Base-by-base conservation (phyloP, 768 basidiomycete species). In the Lentinus tigrinus region DNA sequence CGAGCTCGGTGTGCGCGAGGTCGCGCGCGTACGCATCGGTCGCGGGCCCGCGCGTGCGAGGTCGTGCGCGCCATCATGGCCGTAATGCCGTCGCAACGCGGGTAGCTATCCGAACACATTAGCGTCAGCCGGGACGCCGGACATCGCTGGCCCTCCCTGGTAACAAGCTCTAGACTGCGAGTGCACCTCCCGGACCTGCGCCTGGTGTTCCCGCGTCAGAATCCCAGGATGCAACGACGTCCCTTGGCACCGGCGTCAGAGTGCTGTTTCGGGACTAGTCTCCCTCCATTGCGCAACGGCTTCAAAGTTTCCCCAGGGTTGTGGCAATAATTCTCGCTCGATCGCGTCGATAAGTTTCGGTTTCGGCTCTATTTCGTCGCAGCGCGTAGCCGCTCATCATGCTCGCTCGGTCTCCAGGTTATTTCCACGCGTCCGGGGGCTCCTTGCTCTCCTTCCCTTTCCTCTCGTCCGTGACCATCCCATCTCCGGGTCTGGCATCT, bases 311-410 rank as follows among this genome's bases (percentile, higher is more conserved):
- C 51, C 55, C 60, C 60, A 53, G 54, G 52, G 52, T 44, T 56
- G 59, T 55, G 53, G 59, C 50, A 60, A 56, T 56, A 51, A 56
- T 56, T 56, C 56, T 51, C 56, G 39, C 49, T 57, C 59, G 55
- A 61, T 57, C 61, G 62, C 53, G 61, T 58, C 60, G 54, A 62
- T 58, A 65, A 62, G 54, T 58, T 61, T 63, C 59, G 60, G 60
- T 70, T 67, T 62, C 63, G 65, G 61, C 56, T 58, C 57, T 47
- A 60, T 63, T 62, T 65, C 63, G 60, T 59, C 50, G 46, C 47
- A 52, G 61, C 62, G 61, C 58, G 61, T 27, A 52, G 56, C 60
- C 51, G 53, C 53, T 56, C 63, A 63, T 63, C 63, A 65, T 61
- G 59, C 54, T 65, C 51, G 63, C 61, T 60, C 58, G 59, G 43